Percentiles rank a stretch among this genome's conserved stretches.
phyloP scores from a whole-genome alignment of 2,329 filamentous ascomycete species.

The Didymellaceae sp. region DNA sequence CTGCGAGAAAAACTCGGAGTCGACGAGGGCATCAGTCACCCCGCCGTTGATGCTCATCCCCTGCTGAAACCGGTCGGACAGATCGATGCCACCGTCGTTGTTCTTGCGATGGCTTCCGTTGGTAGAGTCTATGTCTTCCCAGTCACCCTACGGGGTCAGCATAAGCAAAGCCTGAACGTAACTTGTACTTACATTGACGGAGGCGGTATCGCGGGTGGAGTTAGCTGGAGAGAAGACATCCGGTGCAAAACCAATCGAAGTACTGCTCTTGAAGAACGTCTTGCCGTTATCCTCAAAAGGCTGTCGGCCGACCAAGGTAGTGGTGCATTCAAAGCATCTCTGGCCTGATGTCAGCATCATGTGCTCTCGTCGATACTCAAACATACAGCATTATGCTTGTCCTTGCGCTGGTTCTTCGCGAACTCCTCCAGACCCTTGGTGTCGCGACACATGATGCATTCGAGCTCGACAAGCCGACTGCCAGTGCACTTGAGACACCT shows the following conservation, averaged over 20 bases:
- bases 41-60: conserved; percentile 22
- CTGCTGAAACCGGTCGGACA: conserved; percentile 25
- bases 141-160: conserved; percentile 25
- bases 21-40: conserved; percentile 26
- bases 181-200: conserved; percentile 26
- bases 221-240: conserved; percentile 28
- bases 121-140: conserved; percentile 16
- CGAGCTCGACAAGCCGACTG: conserved; percentile 53
- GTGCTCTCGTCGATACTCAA: not conserved
- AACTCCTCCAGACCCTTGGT: conserved; percentile 58
- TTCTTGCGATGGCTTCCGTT: conserved; percentile 11
- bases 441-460: conserved; percentile 56
- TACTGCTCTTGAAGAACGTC: conserved; percentile 29
- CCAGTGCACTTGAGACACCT: conserved; percentile 56
- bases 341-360: conserved; percentile 24
- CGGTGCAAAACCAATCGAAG: conserved; percentile 19
- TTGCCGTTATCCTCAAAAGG: conserved; percentile 34
- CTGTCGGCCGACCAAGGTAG: conserved; percentile 29
- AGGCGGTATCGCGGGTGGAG: conserved; percentile 18
- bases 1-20: conserved; percentile 25
- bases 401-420: conserved; percentile 56
- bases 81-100: conserved; percentile 25
- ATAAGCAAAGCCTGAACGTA: not conserved
- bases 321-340: conserved; percentile 44
- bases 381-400: conserved; percentile 56